Evolutionary conservation across 2,329 filamentous ascomycete genomes (phyloP).

Genomic region (Xylaria polymorpha): DNA sequence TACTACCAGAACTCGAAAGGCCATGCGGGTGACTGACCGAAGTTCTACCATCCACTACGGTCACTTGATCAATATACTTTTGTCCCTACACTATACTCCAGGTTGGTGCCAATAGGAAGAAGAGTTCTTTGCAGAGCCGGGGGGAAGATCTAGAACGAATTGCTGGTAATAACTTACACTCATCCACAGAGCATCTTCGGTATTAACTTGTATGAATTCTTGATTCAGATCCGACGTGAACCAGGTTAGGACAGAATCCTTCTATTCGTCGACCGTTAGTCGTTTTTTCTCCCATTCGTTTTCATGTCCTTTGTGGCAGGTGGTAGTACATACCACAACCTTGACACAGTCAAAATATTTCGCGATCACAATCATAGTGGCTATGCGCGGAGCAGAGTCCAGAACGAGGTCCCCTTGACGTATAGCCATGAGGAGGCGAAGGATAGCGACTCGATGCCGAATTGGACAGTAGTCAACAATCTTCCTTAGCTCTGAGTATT

Average conservation of each 20-base stretch:
- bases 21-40: conserved; percentile 56
- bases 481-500: conserved; percentile 42
- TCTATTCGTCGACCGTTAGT: conserved; percentile 42
- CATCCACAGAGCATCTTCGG: conserved; percentile 70
- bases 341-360: conserved; percentile 66
- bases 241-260: conserved; percentile 67
- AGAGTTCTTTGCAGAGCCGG: not conserved
- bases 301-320: not conserved
- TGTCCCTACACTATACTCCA: not conserved
- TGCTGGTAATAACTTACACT: conserved; percentile 48
- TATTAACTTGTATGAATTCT: conserved; percentile 71
- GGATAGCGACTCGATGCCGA: conserved; percentile 72
- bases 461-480: conserved; percentile 71
- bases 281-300: not conserved
- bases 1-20: conserved; percentile 71
- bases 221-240: conserved; percentile 65
- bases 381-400: conserved; percentile 74
- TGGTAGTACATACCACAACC: conserved; percentile 54
- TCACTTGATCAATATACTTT: not conserved
- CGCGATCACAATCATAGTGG: conserved; percentile 73
- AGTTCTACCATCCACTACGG: conserved; percentile 55
- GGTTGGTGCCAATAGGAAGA: not conserved
- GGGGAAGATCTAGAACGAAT: not conserved
- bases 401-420: conserved; percentile 65
- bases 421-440: conserved; percentile 70